These are phyloP conservation scores for Talaromyces albobiverticillius DNA, from an alignment of 2,329 filamentous ascomycete species.

Conservation along the genomic window DNA sequence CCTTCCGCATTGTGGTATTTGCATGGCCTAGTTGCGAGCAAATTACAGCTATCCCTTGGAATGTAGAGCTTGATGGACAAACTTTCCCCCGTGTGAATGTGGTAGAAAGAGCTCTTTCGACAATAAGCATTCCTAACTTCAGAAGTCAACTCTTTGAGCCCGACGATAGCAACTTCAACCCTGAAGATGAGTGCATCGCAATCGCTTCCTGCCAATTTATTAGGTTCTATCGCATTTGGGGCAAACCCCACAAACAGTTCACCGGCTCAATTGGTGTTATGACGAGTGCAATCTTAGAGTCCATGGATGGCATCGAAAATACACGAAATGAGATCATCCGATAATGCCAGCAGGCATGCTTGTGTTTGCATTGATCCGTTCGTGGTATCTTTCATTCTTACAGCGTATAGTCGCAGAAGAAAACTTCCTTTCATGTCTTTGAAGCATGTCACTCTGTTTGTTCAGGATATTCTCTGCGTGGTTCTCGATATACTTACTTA, in stretches of 20 bases:
- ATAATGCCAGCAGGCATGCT: slow-evolving; percentile 38
- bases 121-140: slow-evolving; percentile 12
- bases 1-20: slow-evolving; percentile 86
- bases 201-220: slow-evolving; percentile 90
- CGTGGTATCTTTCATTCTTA: slow-evolving; percentile 5
- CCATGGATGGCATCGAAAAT: slow-evolving; percentile 70
- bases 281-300: slow-evolving; percentile 82
- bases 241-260: slow-evolving; percentile 57
- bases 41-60: slow-evolving; percentile 82
- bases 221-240: slow-evolving; percentile 95
- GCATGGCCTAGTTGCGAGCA: slow-evolving; percentile 90
- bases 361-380: not conserved
- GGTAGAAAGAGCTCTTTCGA: slow-evolving; percentile 9
- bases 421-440: not conserved
- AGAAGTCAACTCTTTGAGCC: not conserved
- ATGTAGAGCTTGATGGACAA: slow-evolving; percentile 46
- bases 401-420: not conserved
- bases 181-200: slow-evolving; percentile 77
- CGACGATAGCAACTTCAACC: slow-evolving; percentile 25
- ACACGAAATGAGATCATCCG: slow-evolving; percentile 61
- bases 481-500: not conserved
- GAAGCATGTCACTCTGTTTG: not conserved
- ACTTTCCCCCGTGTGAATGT: not conserved
- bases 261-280: slow-evolving; percentile 59
- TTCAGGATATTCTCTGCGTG: not conserved